phyloP scores from a whole-genome alignment of 139 green algal species.

The Eudorina sp. region DNA sequence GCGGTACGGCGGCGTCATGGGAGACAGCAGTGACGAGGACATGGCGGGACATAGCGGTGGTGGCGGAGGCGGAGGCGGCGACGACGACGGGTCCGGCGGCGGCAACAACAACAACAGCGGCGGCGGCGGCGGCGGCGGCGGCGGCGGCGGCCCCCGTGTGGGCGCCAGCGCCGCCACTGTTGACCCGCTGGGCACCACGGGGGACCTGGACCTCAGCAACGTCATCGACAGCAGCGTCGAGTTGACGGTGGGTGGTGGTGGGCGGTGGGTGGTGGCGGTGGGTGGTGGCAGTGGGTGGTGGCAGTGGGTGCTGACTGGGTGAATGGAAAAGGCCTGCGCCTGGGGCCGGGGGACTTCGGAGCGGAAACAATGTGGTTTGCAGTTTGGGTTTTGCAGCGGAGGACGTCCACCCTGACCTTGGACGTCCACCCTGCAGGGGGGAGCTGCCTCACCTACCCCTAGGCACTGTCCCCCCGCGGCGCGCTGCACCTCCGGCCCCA shows the following conservation, averaged over 20 bases:
- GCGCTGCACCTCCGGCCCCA: too few relatives aligned
- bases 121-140: neutral
- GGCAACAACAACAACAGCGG: neutral
- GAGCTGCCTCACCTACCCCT: too few relatives aligned
- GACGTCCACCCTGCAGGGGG: too few relatives aligned
- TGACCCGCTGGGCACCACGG: neutral
- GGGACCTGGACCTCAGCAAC: conserved; percentile 23
- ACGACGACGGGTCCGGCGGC: neutral
- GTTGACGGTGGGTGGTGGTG: conserved; percentile 40
- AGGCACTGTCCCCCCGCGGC: too few relatives aligned
- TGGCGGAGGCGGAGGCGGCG: neutral
- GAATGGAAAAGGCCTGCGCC: too few relatives aligned
- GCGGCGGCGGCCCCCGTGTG: neutral
- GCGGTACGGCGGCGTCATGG: neutral
- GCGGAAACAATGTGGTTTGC: too few relatives aligned
- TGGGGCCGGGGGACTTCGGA: too few relatives aligned
- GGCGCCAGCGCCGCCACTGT: neutral
- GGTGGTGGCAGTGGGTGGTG: too few relatives aligned
- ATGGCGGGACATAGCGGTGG: neutral
- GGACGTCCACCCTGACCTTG: too few relatives aligned
- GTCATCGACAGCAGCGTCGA: conserved; percentile 45
- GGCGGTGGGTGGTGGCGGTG: too few relatives aligned
- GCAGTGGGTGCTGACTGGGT: too few relatives aligned
- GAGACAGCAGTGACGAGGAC: conserved; percentile 33
- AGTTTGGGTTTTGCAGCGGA: too few relatives aligned